These are phyloP conservation scores for Turritis glabra DNA, from an alignment of 345 rosid species.

Conservation along the genomic window DNA sequence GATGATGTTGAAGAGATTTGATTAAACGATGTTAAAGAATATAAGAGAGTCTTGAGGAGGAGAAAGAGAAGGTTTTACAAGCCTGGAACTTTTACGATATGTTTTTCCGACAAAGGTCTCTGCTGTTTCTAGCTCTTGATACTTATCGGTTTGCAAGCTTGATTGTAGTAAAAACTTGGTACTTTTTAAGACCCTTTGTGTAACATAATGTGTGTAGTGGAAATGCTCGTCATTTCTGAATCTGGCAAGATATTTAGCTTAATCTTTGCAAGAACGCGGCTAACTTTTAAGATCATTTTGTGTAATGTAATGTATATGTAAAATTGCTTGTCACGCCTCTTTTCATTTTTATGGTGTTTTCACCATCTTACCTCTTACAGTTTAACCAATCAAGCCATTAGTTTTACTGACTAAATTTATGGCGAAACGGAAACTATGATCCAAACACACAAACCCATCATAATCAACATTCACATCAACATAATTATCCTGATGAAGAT, in stretches of 20 bases:
- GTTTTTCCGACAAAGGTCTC: not conserved
- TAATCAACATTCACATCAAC: conserved; percentile 12
- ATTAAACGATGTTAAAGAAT: not conserved
- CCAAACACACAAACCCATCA: conserved; percentile 6
- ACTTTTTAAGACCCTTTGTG: not conserved
- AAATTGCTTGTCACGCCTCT: not conserved
- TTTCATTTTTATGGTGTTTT: not conserved
- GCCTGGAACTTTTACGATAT: not conserved
- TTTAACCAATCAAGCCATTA: not conserved
- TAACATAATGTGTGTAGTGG: not conserved
- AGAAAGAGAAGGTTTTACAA: not conserved
- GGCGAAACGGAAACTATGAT: not conserved
- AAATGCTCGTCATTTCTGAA: not conserved
- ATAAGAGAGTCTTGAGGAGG: not conserved
- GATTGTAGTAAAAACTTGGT: not conserved
- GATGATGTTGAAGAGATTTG: conserved; percentile 24
- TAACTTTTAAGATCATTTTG: not conserved
- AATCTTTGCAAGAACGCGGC: not conserved
- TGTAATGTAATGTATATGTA: not conserved
- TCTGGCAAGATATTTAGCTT: not conserved
- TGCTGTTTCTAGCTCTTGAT: not conserved
- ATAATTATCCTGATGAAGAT: conserved; percentile 13
- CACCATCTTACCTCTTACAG: not conserved
- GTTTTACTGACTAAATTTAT: not conserved
- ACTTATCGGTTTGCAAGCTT: not conserved